These are phyloP conservation scores for Cladosporium sp. DNA, from an alignment of 2,329 filamentous ascomycete species.

Conservation along the genomic window DNA sequence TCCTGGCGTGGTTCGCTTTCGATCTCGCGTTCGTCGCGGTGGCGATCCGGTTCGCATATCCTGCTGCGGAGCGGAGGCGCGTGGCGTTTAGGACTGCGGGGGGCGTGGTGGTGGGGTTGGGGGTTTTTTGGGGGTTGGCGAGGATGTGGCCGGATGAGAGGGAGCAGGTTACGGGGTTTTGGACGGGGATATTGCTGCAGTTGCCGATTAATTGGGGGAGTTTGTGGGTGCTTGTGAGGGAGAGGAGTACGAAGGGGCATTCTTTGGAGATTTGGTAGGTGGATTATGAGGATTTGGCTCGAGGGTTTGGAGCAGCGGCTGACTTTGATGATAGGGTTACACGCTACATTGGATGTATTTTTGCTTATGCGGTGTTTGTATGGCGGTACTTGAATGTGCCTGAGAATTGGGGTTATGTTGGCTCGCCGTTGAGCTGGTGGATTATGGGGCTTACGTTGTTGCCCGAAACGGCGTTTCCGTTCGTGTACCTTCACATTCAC, in stretches of 20 bases:
- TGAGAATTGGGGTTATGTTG: slow-evolving; percentile 43
- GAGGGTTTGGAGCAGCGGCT: neutral
- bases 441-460: slow-evolving; percentile 30
- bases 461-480: slow-evolving; percentile 31
- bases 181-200: slow-evolving; percentile 41
- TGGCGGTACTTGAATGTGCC: slow-evolving; percentile 43
- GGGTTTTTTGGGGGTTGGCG: slow-evolving; percentile 33
- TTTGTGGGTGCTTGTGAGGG: slow-evolving; percentile 33
- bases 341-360: slow-evolving; percentile 41
- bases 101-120: slow-evolving; percentile 34
- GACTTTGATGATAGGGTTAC: slow-evolving; percentile 35
- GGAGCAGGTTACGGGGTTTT: slow-evolving; percentile 44
- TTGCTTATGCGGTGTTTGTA: slow-evolving; percentile 41
- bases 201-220: slow-evolving; percentile 42
- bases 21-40: slow-evolving; percentile 39
- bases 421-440: slow-evolving; percentile 35
- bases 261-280: slow-evolving; percentile 43
- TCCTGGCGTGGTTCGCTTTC: slow-evolving; percentile 42
- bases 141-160: slow-evolving; percentile 40
- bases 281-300: neutral
- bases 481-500: slow-evolving; percentile 40
- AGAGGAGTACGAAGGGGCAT: slow-evolving; percentile 40
- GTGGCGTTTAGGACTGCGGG: slow-evolving; percentile 32
- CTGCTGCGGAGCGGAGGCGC: slow-evolving; percentile 24
- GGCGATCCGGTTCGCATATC: slow-evolving; percentile 36